Evolutionary conservation across 352 stramenopile species (phyloP), one percentile per base, ranked within the genome.

Genomic region (Elongisporangium prolatum): DNA sequence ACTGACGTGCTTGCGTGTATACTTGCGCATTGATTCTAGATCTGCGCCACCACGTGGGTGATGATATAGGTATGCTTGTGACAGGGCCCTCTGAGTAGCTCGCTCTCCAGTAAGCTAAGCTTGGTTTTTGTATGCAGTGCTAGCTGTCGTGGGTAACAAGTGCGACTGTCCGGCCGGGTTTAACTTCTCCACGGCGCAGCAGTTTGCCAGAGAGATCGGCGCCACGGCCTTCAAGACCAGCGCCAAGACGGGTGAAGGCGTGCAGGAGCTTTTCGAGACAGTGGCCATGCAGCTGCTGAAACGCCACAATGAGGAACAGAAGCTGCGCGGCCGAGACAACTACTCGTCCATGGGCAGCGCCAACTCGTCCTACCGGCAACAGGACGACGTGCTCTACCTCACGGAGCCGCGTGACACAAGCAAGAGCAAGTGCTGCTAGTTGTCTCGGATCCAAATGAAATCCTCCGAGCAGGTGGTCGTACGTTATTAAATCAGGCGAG

Each of bases 81-180:
- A 13, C n/a, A n/a, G n/a, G n/a, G n/a, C n/a, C n/a, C n/a, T n/a
- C n/a, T n/a, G n/a, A n/a, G n/a, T n/a, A n/a, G n/a, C n/a, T n/a
- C n/a, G n/a, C n/a, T n/a, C n/a, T n/a, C n/a, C n/a, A n/a, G n/a
- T n/a, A n/a, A n/a, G 13, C 14, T 37, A 21, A n/a, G 54, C 50
- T 54, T 20, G 24, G 7, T 61, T 38, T 57, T 22, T 21, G 21
- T 44, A 38, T 57, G 40, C 40, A 77, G 84, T 94, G 54, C 52
- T 94, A 50, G 85, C 85, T 11, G 77, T 94, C 17, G 85, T 93
- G 44, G 85, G 85, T 56, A 94, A 94, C 68, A 94, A 94, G 60
- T 88, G 77, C 59, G 85, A 94, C 55, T 76, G 81, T 34, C 48
- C 72, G 37, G 84, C 79, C 11, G 57, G 58, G 11, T 91, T 94